phyloP scores from a whole-genome alignment of 768 basidiomycete species.

The Hortiboletus flavorubellus region DNA sequence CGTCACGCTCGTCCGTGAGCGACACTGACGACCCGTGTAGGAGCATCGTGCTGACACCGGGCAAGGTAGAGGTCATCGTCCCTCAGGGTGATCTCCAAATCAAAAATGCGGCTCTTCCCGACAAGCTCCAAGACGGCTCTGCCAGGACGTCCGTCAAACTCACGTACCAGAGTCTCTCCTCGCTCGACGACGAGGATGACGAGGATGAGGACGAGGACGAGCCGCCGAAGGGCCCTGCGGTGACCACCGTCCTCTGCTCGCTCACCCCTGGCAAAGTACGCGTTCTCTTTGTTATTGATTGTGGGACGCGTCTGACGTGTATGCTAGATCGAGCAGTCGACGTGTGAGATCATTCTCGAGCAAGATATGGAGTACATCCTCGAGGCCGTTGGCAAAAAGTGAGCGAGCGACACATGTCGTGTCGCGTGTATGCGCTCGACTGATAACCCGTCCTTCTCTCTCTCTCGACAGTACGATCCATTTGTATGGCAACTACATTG shows the following conservation, averaged over 20 bases:
- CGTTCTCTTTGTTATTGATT: background rate
- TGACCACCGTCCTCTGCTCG: constrained; percentile 67
- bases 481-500: constrained; percentile 83
- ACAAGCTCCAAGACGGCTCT: constrained; percentile 58
- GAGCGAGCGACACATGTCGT: constrained; percentile 14
- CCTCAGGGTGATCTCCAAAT: constrained; percentile 71
- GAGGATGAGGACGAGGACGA: constrained; percentile 42
- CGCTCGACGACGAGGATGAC: constrained; percentile 39
- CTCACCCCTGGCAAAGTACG: constrained; percentile 79
- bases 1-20: background rate
- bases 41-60: constrained; percentile 59
- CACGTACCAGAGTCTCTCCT: constrained; percentile 43
- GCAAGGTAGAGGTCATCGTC: constrained; percentile 51
- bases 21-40: constrained; percentile 34
- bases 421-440: background rate
- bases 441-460: constrained; percentile 6
- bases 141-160: constrained; percentile 69
- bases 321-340: constrained; percentile 70
- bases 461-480: constrained; percentile 54
- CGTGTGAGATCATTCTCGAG: constrained; percentile 67
- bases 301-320: constrained; percentile 9
- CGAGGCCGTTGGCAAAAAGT: constrained; percentile 83
- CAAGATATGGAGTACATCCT: constrained; percentile 64
- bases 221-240: constrained; percentile 35
- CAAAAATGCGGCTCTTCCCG: constrained; percentile 80